phyloP scores from a whole-genome alignment of 2,329 filamentous ascomycete species.

The Xylaria polymorpha region DNA sequence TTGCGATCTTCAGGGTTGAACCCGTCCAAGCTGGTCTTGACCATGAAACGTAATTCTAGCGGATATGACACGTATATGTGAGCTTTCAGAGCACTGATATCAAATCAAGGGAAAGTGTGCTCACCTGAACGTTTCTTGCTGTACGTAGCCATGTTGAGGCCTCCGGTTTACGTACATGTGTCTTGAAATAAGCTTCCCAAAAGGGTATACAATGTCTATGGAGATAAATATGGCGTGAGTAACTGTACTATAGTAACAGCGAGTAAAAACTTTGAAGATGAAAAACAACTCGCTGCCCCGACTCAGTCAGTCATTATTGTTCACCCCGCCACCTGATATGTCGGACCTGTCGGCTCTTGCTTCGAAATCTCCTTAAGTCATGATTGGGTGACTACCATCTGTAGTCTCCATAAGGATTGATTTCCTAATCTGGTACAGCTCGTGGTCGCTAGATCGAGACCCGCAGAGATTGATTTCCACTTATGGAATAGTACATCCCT shows the following conservation, averaged over 20 bases:
- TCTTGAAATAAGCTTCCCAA: background rate
- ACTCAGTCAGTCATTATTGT: background rate
- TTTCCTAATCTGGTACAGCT: background rate
- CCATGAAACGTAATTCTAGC: conserved; percentile 47
- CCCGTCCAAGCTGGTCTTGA: conserved; percentile 47
- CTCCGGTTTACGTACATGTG: no score
- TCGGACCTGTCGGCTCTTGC: no score
- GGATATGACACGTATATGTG: background rate
- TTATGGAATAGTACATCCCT: background rate
- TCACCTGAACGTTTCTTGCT: background rate
- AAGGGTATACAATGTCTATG: conserved; percentile 18
- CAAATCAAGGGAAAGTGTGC: background rate
- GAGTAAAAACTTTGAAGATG: background rate
- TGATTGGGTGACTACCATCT: background rate
- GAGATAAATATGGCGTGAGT: background rate
- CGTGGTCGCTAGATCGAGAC: background rate
- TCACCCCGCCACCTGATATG: background rate
- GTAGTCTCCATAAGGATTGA: background rate
- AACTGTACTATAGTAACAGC: no score
- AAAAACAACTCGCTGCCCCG: background rate
- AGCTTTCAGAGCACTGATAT: background rate
- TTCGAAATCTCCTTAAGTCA: no score
- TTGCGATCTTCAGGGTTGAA: conserved; percentile 50
- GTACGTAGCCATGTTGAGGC: conserved; percentile 2
- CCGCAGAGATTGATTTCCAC: background rate